A percentile compares a stretch with the other conserved stretches of the same genome.
These are phyloP conservation scores for Apium graveolens DNA, from an alignment of 129 eudicot genomes.

Conservation along the genomic window DNA sequence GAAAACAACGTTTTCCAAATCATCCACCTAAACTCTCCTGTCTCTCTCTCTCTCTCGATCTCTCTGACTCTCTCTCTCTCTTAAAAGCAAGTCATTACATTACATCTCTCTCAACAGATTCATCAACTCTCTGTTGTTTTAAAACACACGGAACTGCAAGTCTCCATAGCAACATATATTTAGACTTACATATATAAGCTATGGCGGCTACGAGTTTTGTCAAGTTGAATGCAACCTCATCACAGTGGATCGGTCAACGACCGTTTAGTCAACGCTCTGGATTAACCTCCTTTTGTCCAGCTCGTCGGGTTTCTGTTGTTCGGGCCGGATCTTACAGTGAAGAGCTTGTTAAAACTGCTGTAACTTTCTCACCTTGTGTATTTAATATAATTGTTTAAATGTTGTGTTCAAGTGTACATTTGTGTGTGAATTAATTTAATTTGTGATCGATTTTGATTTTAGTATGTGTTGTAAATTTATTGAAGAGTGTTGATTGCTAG, in stretches of 20 bases:
- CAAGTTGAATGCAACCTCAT: constrained; percentile 51
- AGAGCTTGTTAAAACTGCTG: constrained; percentile 90
- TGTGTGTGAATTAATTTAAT: neutral
- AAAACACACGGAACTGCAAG: neutral
- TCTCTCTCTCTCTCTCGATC: neutral
- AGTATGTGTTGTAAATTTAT: neutral
- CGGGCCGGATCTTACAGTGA: constrained; percentile 91
- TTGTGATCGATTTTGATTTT: neutral
- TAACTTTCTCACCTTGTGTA: constrained; percentile 11
- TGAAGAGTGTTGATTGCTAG: neutral
- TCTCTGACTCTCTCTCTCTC: neutral
- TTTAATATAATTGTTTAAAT: neutral
- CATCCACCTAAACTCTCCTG: neutral
- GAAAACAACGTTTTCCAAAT: constrained; percentile 1
- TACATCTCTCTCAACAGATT: neutral
- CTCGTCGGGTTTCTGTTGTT: constrained; percentile 53
- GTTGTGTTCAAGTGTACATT: neutral
- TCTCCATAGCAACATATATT: neutral
- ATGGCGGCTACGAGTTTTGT: constrained; percentile 81
- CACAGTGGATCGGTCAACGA: constrained; percentile 61
- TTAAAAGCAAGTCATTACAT: neutral
- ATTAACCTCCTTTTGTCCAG: constrained; percentile 29
- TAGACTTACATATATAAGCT: neutral
- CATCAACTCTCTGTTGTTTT: neutral
- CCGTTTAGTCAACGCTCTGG: constrained; percentile 50